Conservation (phyloP, 768 basidiomycete species). For the Pisolithus tinctorius region DNA sequence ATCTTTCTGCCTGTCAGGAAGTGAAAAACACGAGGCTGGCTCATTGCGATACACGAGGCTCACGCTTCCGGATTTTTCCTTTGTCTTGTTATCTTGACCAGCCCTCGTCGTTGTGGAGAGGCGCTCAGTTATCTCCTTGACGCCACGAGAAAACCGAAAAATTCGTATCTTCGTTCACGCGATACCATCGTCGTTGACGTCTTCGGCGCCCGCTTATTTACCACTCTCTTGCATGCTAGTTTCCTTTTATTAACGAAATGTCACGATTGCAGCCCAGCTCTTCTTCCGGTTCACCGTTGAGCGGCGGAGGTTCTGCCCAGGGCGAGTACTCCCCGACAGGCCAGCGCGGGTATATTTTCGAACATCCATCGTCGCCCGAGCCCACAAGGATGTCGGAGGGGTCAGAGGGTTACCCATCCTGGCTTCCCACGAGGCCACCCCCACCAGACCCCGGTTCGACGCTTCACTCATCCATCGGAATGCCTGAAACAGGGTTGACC, state of each 20-base stretch:
- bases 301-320: conserved; percentile 12
- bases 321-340: conserved; percentile 18
- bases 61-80: conserved; percentile 20
- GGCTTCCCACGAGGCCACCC: conserved; percentile 75
- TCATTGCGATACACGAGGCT: conserved; percentile 42
- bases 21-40: conserved; percentile 44
- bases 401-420: conserved; percentile 74
- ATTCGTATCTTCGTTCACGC: conserved; percentile 20
- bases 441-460: conserved; percentile 72
- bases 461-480: conserved; percentile 49
- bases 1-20: conserved; percentile 28
- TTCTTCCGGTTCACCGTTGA: conserved; percentile 25
- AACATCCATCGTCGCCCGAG: conserved; percentile 30
- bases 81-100: conserved; percentile 14
- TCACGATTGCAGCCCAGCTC: conserved; percentile 28
- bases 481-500: conserved; percentile 26
- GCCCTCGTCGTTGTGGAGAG: conserved; percentile 11
- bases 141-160: conserved; percentile 17
- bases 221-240: conserved; percentile 24
- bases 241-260: conserved; percentile 29
- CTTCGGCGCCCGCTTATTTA: conserved; percentile 21
- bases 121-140: background rate
- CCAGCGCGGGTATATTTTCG: conserved; percentile 23
- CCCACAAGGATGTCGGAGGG: conserved; percentile 32
- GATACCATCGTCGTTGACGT: conserved; percentile 25